phyloP scores from a whole-genome alignment of 257 asterid genomes.

The Nicotiana noctiflora region DNA sequence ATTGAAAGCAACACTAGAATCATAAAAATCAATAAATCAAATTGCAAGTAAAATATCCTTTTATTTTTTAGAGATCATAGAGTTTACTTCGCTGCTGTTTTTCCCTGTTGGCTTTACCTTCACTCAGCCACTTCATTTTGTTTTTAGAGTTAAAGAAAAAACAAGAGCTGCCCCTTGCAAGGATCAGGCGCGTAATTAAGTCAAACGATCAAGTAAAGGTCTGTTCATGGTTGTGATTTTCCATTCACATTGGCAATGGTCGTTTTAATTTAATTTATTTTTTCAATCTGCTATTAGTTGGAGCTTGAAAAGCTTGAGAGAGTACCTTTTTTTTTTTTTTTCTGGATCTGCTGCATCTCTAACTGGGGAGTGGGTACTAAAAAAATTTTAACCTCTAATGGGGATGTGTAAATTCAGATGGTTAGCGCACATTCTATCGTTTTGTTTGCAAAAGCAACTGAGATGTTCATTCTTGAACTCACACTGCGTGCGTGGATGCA shows the following conservation, averaged over 20 bases:
- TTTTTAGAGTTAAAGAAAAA: slow-evolving; percentile 21
- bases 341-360: neutral
- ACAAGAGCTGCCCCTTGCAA: slow-evolving; percentile 28
- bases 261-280: neutral
- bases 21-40: neutral
- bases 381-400: neutral
- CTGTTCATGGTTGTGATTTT: neutral
- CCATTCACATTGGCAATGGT: neutral
- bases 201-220: slow-evolving; percentile 34
- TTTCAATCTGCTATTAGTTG: neutral
- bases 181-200: slow-evolving; percentile 35
- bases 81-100: slow-evolving; percentile 4
- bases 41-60: neutral
- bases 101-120: neutral
- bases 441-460: slow-evolving; percentile 32
- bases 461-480: slow-evolving; percentile 30
- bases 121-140: neutral
- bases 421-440: slow-evolving; percentile 32
- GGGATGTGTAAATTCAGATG: slow-evolving; percentile 22
- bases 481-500: slow-evolving; percentile 33
- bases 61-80: neutral
- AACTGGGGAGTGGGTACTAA: neutral
- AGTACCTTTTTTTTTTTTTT: neutral
- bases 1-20: neutral
- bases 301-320: neutral